Conservation (phyloP, 2,329 filamentous ascomycete species). For the Penicillium fuscoglaucum region DNA sequence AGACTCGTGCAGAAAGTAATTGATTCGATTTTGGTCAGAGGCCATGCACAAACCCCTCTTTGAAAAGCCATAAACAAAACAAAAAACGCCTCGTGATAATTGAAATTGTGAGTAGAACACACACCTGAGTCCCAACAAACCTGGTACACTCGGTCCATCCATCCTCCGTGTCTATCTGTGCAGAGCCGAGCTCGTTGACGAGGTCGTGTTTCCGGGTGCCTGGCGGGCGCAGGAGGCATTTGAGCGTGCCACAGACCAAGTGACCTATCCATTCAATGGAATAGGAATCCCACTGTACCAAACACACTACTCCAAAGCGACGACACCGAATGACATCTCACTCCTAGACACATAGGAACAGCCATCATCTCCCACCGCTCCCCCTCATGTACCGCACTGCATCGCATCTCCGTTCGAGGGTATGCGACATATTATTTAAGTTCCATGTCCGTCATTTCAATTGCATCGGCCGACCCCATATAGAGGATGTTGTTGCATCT, state of each 20-base stretch:
- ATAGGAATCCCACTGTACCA: not conserved
- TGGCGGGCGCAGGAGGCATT: not conserved
- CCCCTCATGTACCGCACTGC: not conserved
- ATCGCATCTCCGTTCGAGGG: not conserved
- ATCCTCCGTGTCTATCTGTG: slow-evolving; percentile 2
- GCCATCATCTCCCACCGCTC: not conserved
- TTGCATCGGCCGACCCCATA: slow-evolving; percentile 64
- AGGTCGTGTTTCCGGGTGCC: not conserved
- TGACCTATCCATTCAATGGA: not conserved
- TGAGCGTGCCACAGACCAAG: not conserved
- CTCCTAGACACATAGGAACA: not conserved
- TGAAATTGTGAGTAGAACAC: slow-evolving; percentile 4
- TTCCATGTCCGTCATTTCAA: slow-evolving; percentile 49
- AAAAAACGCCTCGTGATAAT: slow-evolving; percentile 25
- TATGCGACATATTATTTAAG: slow-evolving; percentile 31
- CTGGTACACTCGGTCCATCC: not conserved
- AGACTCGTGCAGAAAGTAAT: slow-evolving; percentile 10
- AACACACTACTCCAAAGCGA: not conserved
- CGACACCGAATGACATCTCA: not conserved
- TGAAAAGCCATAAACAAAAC: slow-evolving; percentile 16
- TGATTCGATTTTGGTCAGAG: slow-evolving; percentile 21
- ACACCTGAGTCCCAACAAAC: not conserved
- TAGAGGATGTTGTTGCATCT: slow-evolving; percentile 98
- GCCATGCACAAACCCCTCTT: slow-evolving; percentile 23
- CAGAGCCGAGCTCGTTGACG: not conserved